Evolutionary conservation across 768 basidiomycete genomes (phyloP), one percentile per base, ranked within the genome.

Genomic region (Pisolithus microcarpus): DNA sequence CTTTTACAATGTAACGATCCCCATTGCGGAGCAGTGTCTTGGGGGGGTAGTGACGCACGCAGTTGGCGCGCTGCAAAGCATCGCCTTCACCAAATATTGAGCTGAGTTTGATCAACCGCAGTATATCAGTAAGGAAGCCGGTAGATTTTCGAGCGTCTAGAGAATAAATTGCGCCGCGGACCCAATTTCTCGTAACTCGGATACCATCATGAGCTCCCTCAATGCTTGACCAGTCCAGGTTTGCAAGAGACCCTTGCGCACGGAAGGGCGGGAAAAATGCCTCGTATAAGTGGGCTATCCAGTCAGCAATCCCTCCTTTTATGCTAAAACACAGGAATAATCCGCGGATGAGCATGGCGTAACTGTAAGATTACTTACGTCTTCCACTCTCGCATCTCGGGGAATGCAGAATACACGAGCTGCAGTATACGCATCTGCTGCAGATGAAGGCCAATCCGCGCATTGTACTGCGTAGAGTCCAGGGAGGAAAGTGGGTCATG

Each of bases 381-480:
- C 1, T 56, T 36, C 9, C 48, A 42, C 38, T 43, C 51, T 3
- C 10, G 9, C 16, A 52, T 49, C 0, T 31, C 7, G 5, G 54
- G 57, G 11, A 50, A 26, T 10, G 54, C 58, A 0, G 58, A 64
- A 18, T 58, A 61, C 55, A 62, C 56, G 8, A 54, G 55, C 26
- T 77, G 70, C 38, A 75, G 66, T 15, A 82, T 76, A 44, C 70
- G 56, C 1, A 82, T 73, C 45, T 81, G 77, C 43, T 73, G 72
- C 1, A 83, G 52, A 55, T 78, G 72, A 30, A 77, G 58, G 5
- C 71, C 62, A 7, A 80, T 60, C 11, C 73, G 72, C 18, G 58
- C 21, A 38, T 76, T 75, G 44, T 73, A 81, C 57, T 65, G 68
- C 16, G 56, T 56, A 2, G 60, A 34, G 31, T 58, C 62, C 44